Conservation (phyloP, 2,329 filamentous ascomycete genomes). For the Cryphonectria nitschkei region DNA sequence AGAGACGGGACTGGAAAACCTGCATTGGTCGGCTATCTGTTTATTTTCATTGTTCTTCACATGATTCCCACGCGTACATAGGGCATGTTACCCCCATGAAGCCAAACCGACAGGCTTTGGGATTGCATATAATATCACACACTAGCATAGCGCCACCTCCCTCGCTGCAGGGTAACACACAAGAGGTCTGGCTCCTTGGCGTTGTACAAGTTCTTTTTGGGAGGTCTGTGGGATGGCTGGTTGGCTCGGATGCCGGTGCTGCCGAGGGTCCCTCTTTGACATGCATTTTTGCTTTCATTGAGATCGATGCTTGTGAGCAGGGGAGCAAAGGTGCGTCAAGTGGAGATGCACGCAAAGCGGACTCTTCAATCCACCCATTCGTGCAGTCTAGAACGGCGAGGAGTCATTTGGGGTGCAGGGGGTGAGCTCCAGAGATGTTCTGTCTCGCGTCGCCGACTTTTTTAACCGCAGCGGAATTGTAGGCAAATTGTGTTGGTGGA, state of each 20-base stretch:
- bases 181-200: constrained; percentile 22
- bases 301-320: not conserved
- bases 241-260: not conserved
- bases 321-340: not conserved
- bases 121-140: constrained; percentile 28
- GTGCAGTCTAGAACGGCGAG: constrained; percentile 1
- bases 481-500: not conserved
- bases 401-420: not conserved
- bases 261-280: not conserved
- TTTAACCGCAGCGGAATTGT: not conserved
- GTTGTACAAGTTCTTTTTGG: constrained; percentile 5
- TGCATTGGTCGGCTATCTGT: constrained; percentile 28
- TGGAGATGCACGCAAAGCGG: not conserved
- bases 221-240: not conserved
- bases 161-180: constrained; percentile 2
- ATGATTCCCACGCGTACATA: constrained; percentile 21
- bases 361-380: not conserved
- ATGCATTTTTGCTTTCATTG: constrained; percentile 8
- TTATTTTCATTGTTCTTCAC: constrained; percentile 7
- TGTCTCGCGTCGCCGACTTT: not conserved
- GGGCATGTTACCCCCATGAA: not conserved
- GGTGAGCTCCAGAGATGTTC: not conserved
- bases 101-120: constrained; percentile 10
- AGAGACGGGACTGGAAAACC: constrained; percentile 9
- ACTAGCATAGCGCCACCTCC: constrained; percentile 26